Percentiles rank a stretch among this genome's conserved stretches.
These are phyloP conservation scores for Diplocarpon mali DNA, from an alignment of 2,329 filamentous ascomycete species.

Conservation along the genomic window DNA sequence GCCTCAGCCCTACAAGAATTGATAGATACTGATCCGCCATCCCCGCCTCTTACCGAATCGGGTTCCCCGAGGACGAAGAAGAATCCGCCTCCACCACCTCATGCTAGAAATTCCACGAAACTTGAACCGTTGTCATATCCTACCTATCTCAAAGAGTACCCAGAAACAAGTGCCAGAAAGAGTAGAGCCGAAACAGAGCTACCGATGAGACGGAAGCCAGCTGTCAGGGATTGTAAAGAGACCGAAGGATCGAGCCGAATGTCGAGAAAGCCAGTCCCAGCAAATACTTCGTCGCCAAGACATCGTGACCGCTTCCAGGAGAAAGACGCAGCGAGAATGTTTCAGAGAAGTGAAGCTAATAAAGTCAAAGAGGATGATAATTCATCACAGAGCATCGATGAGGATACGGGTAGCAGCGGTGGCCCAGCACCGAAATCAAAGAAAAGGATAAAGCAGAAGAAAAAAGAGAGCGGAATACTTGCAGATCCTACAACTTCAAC, in stretches of 20 bases:
- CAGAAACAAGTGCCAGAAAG: slow-evolving; percentile 24
- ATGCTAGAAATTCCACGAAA: slow-evolving; percentile 18
- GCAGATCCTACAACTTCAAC: slow-evolving; percentile 33
- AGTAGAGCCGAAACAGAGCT: slow-evolving; percentile 19
- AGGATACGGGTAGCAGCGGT: slow-evolving; percentile 24
- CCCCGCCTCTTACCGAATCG: slow-evolving; percentile 15
- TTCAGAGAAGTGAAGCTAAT: slow-evolving; percentile 15
- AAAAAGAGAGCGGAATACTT: slow-evolving; percentile 27
- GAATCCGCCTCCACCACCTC: slow-evolving; percentile 26
- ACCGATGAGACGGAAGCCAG: slow-evolving; percentile 23
- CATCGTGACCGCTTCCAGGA: slow-evolving; percentile 21
- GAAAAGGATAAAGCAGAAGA: slow-evolving; percentile 24
- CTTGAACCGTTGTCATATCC: slow-evolving; percentile 31
- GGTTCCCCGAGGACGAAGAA: slow-evolving; percentile 15
- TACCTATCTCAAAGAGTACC: slow-evolving; percentile 28
- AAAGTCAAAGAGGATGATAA: slow-evolving; percentile 18
- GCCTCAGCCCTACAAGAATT: slow-evolving; percentile 19
- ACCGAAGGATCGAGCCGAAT: slow-evolving; percentile 7
- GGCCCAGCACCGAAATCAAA: slow-evolving; percentile 16
- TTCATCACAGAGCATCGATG: slow-evolving; percentile 24
- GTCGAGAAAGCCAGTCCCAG: slow-evolving; percentile 27
- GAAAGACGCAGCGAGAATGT: slow-evolving; percentile 18
- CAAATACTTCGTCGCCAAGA: slow-evolving; percentile 27
- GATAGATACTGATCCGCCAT: slow-evolving; percentile 16
- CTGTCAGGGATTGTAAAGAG: background rate